Conservation (phyloP, 768 basidiomycete genomes). For the Lactarius trivialis region DNA sequence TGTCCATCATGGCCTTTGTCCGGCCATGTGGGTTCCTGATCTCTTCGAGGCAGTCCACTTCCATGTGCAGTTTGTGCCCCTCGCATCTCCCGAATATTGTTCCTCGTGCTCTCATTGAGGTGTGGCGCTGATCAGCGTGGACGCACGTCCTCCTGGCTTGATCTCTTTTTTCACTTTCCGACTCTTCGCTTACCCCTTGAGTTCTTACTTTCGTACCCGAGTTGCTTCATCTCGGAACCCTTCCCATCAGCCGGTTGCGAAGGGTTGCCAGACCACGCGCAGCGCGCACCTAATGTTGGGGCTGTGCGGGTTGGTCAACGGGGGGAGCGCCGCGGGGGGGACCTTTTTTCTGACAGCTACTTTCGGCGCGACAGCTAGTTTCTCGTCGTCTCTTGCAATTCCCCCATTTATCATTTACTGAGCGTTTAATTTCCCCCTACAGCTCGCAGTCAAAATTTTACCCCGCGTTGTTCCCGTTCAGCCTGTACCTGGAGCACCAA, state of each 20-base stretch:
- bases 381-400: background rate
- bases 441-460: constrained; percentile 99
- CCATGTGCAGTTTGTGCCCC: background rate
- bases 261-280: constrained; percentile 6
- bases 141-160: background rate
- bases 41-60: background rate
- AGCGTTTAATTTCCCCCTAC: background rate
- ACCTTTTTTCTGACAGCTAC: background rate
- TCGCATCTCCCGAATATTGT: background rate
- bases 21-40: background rate
- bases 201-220: background rate
- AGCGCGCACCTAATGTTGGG: background rate
- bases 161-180: background rate
- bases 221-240: background rate
- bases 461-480: constrained; percentile 70
- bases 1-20: background rate
- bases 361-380: background rate
- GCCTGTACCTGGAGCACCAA: constrained; percentile 42
- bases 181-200: background rate
- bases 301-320: constrained; percentile 9
- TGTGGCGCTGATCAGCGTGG: background rate
- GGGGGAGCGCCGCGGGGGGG: constrained; percentile 1
- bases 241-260: background rate
- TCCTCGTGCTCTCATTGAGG: background rate
- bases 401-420: background rate